Conservation (phyloP, 163 green algal genomes). For the Coccomyxa subellipsoidea region DNA sequence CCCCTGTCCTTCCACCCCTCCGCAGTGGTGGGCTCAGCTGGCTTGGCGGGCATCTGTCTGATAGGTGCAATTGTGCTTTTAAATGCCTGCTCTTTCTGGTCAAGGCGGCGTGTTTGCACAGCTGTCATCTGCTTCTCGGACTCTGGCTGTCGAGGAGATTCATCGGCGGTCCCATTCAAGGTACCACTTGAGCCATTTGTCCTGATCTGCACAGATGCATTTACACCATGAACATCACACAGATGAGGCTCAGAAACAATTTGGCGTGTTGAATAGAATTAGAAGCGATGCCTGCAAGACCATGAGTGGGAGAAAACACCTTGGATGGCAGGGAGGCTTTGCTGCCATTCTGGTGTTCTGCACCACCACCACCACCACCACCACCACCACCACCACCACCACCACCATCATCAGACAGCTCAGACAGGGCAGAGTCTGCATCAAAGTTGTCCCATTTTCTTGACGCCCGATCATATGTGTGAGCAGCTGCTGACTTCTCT, state of each 20-base stretch:
- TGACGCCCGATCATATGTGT: conserved; percentile 71
- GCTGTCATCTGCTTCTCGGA: conserved; percentile 9
- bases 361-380: too few species aligned
- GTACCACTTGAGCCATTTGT: not conserved
- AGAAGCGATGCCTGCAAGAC: too few species aligned
- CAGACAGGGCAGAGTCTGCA: conserved; percentile 52
- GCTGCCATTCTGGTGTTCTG: too few species aligned
- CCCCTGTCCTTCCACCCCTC: conserved; percentile 54
- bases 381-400: not conserved
- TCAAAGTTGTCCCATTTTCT: conserved; percentile 79
- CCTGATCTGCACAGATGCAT: not conserved
- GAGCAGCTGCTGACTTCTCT: conserved; percentile 35
- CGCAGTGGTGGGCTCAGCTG: conserved; percentile 3
- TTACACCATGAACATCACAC: not conserved
- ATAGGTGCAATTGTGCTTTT: too few species aligned
- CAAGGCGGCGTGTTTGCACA: not conserved
- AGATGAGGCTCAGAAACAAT: too few species aligned
- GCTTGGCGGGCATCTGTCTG: not conserved
- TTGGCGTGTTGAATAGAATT: too few species aligned
- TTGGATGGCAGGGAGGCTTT: too few species aligned
- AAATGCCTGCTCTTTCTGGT: not conserved
- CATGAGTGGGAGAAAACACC: too few species aligned
- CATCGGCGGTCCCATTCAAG: too few species aligned
- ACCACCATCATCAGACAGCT: conserved; percentile 20
- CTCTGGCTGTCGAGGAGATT: too few species aligned